phyloP scores from a whole-genome alignment of 2,329 filamentous ascomycete genomes.

The Penicillium sp. region DNA sequence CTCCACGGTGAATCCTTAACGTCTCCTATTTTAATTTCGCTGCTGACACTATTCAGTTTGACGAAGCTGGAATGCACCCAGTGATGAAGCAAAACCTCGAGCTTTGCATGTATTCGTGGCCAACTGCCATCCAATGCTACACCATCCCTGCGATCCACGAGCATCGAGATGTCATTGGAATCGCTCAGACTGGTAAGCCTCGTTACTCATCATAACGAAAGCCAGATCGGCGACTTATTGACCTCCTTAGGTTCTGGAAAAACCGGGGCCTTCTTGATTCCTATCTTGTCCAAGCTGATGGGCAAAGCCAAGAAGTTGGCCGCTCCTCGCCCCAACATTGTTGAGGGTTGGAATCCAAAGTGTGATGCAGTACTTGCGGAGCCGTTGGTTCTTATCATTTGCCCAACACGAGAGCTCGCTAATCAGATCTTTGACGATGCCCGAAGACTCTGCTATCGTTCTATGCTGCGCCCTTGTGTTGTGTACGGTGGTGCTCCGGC shows the following conservation, averaged over 20 bases:
- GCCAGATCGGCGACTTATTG: neutral
- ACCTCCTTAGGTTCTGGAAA: slow-evolving; percentile 81
- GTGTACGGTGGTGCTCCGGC: slow-evolving; percentile 81
- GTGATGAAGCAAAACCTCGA: slow-evolving; percentile 77
- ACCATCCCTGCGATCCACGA: slow-evolving; percentile 76
- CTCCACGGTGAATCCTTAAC: slow-evolving; percentile 12
- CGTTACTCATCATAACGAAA: neutral
- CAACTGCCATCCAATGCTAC: slow-evolving; percentile 88
- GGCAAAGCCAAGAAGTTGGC: slow-evolving; percentile 90
- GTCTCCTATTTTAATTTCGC: neutral
- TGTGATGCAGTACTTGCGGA: slow-evolving; percentile 69
- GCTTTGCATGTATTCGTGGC: slow-evolving; percentile 69
- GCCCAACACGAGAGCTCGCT: slow-evolving; percentile 85
- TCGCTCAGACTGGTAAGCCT: slow-evolving; percentile 86
- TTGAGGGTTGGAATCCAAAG: slow-evolving; percentile 57
- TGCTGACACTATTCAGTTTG: slow-evolving; percentile 58
- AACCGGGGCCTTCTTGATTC: slow-evolving; percentile 89
- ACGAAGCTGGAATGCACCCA: slow-evolving; percentile 81
- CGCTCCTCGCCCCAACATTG: slow-evolving; percentile 69
- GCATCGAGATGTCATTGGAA: slow-evolving; percentile 80
- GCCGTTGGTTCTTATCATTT: slow-evolving; percentile 83
- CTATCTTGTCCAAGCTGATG: slow-evolving; percentile 88
- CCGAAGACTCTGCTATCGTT: slow-evolving; percentile 89
- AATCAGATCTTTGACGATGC: slow-evolving; percentile 96
- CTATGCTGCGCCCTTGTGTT: slow-evolving; percentile 90